A percentile compares a stretch with the other conserved stretches of the same genome.
Conservation (phyloP, 371 early-diverging fungal genomes). For the Phascolomyces articulosus region DNA sequence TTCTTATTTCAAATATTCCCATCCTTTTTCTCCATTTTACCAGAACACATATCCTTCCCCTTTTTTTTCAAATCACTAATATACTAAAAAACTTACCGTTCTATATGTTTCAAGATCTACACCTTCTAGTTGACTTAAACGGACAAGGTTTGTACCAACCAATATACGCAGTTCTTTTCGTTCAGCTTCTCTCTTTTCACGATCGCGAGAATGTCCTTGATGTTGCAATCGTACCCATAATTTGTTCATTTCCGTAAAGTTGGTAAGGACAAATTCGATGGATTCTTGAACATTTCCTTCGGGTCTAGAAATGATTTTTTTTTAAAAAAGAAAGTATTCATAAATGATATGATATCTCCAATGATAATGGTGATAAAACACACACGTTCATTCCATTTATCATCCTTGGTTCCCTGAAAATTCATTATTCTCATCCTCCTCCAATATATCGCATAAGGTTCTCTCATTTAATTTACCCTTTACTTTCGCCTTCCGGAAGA, state of each 20-base stretch:
- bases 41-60: no score
- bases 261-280: conserved; percentile 91
- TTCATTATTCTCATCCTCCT: no score
- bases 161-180: conserved; percentile 91
- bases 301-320: conserved; percentile 63
- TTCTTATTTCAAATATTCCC: no score
- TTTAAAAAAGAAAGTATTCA: no score
- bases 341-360: no score
- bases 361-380: no score
- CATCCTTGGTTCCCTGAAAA: no score
- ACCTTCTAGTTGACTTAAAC: conserved; percentile 89
- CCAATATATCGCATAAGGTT: no score
- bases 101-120: conserved; percentile 84
- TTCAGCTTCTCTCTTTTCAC: conserved; percentile 93
- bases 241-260: conserved; percentile 98
- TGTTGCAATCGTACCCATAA: conserved; percentile 98
- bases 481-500: conserved; percentile 63
- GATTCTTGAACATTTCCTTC: conserved; percentile 87
- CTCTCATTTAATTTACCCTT: no score
- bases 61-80: no score
- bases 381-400: no score
- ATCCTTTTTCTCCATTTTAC: no score
- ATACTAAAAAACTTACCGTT: conserved; percentile 36
- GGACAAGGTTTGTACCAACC: conserved; percentile 93
- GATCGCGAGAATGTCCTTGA: conserved; percentile 91